phyloP scores from a whole-genome alignment of 345 rosid genomes.

The Murraya koenigii region DNA sequence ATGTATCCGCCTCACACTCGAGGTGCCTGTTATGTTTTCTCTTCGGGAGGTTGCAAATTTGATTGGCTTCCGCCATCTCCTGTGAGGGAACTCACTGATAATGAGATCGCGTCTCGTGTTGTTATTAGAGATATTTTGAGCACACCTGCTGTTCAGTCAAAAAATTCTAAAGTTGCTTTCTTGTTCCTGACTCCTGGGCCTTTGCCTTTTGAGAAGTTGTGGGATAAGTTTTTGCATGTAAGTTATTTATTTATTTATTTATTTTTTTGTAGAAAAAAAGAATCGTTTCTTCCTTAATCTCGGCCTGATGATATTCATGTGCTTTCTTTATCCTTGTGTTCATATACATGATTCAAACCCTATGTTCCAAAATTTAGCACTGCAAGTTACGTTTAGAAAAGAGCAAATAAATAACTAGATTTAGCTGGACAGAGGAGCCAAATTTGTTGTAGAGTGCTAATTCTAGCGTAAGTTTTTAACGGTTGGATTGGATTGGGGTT shows the following conservation, averaged over 20 bases:
- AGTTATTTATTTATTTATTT: conserved; percentile 8
- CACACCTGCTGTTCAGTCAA: conserved; percentile 44
- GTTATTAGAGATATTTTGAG: conserved; percentile 69
- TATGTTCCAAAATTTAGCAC: neutral
- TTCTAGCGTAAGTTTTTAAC: neutral
- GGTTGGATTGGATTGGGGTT: neutral
- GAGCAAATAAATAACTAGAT: neutral
- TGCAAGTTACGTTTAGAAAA: neutral
- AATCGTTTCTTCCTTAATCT: neutral
- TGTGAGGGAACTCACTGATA: conserved; percentile 69
- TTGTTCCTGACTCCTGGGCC: conserved; percentile 85
- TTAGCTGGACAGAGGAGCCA: neutral
- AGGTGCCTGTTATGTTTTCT: conserved; percentile 74
- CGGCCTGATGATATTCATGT: neutral
- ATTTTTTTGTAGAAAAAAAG: no score
- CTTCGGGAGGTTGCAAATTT: conserved; percentile 81
- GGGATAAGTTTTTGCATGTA: conserved; percentile 90
- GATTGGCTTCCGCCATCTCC: conserved; percentile 95
- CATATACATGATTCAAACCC: neutral
- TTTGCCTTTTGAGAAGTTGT: conserved; percentile 89
- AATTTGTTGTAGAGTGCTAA: neutral
- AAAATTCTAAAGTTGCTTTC: conserved; percentile 77
- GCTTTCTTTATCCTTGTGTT: neutral
- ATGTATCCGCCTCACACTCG: conserved; percentile 78
- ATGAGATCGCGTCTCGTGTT: conserved; percentile 73